Conservation (phyloP, 768 basidiomycete genomes). For the Paxillus rubicundulus region DNA sequence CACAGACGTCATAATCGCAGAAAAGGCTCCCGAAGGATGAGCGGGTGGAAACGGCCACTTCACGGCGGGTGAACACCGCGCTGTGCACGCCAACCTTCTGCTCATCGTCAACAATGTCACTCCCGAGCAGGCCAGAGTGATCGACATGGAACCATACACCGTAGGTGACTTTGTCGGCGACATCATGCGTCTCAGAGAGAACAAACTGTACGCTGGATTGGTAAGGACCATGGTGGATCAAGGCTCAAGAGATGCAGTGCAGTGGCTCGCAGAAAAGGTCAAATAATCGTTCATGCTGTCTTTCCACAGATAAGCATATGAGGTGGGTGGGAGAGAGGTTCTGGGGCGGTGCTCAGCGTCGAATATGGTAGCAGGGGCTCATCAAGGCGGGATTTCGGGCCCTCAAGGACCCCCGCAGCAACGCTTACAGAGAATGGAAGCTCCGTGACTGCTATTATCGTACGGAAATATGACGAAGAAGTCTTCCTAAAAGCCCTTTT, state of each 20-base stretch:
- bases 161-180: constrained; percentile 52
- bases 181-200: constrained; percentile 57
- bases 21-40: constrained; percentile 65
- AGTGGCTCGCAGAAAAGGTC: constrained; percentile 54
- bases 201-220: constrained; percentile 47
- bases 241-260: constrained; percentile 52
- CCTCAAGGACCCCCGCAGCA: constrained; percentile 44
- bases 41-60: constrained; percentile 71
- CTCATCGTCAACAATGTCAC: constrained; percentile 50
- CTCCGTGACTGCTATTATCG: constrained; percentile 46
- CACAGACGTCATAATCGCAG: constrained; percentile 57
- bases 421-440: constrained; percentile 33
- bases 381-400: constrained; percentile 54
- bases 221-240: constrained; percentile 54
- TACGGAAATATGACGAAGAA: constrained; percentile 37
- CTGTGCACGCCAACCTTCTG: constrained; percentile 59
- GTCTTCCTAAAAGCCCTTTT: constrained; percentile 40
- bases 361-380: constrained; percentile 64
- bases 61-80: constrained; percentile 67
- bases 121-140: constrained; percentile 39
- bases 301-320: constrained; percentile 67
- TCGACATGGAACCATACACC: constrained; percentile 61
- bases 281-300: constrained; percentile 55
- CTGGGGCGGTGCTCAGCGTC: constrained; percentile 71
- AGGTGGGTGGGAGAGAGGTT: constrained; percentile 59